Evolutionary conservation across 2,329 filamentous ascomycete genomes (phyloP).

Genomic region (Aureobasidium subglaciale): DNA sequence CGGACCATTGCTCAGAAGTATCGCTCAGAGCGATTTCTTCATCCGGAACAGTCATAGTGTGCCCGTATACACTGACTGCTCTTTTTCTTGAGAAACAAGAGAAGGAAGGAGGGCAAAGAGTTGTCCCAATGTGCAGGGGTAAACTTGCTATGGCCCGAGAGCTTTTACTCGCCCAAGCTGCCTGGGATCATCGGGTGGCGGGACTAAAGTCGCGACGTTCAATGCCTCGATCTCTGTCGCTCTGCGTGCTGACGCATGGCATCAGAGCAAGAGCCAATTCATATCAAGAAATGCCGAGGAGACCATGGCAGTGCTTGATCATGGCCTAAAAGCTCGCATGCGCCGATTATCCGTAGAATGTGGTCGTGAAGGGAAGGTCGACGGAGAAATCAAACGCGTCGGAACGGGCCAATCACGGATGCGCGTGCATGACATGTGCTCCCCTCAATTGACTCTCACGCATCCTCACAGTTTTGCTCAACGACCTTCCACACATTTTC

Average conservation of each 20-base stretch:
- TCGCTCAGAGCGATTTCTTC: not conserved
- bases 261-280: slow-evolving; percentile 1
- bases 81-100: too few relatives aligned
- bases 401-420: not conserved
- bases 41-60: not conserved
- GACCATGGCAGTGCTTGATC: not conserved
- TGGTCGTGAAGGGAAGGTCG: slow-evolving; percentile 7
- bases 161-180: not conserved
- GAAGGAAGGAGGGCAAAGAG: too few relatives aligned
- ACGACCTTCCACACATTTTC: not conserved
- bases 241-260: not conserved
- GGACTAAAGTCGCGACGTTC: not conserved
- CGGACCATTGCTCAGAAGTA: not conserved
- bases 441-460: not conserved
- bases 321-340: not conserved
- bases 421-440: not conserved
- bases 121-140: too few relatives aligned
- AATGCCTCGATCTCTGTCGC: not conserved
- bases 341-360: slow-evolving; percentile 3
- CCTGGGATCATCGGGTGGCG: not conserved
- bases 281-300: not conserved
- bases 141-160: too few relatives aligned
- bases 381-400: not conserved
- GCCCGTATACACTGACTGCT: too few relatives aligned
- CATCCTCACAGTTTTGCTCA: not conserved